Evolutionary conservation across 768 basidiomycete species (phyloP).

Genomic region (Agaricus sinodeliciosus): DNA sequence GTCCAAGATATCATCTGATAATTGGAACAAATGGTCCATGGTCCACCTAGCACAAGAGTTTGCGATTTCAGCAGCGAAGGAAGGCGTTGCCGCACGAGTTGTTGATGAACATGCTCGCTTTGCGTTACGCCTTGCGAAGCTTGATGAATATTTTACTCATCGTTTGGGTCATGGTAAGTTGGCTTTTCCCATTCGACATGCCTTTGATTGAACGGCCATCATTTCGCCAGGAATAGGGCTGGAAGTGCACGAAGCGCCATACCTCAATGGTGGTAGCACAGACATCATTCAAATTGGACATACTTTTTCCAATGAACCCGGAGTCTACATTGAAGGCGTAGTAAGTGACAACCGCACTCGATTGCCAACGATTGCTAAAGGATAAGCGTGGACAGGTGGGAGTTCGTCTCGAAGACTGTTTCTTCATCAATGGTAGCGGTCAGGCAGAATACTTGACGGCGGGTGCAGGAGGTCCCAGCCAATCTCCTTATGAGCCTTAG

Average conservation of each 20-base stretch:
- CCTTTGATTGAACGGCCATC: conserved; percentile 1
- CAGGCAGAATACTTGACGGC: conserved; percentile 52
- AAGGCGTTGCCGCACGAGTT: conserved; percentile 40
- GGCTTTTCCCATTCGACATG: not conserved
- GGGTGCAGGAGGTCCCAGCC: conserved; percentile 54
- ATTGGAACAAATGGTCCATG: conserved; percentile 54
- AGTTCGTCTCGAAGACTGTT: conserved; percentile 80
- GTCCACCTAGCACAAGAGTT: conserved; percentile 59
- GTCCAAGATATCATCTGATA: conserved; percentile 45
- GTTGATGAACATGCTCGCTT: conserved; percentile 64
- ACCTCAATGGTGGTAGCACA: conserved; percentile 64
- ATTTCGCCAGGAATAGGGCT: conserved; percentile 63
- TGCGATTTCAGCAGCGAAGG: conserved; percentile 41
- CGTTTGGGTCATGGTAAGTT: conserved; percentile 67
- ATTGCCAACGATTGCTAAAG: not conserved
- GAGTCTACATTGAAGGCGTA: conserved; percentile 65
- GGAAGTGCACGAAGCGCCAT: conserved; percentile 78
- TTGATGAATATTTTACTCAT: conserved; percentile 68
- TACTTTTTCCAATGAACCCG: conserved; percentile 80
- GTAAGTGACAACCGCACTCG: conserved; percentile 16
- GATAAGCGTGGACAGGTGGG: conserved; percentile 44
- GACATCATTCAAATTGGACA: conserved; percentile 56
- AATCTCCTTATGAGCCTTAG: conserved; percentile 34
- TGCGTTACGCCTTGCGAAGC: conserved; percentile 30
- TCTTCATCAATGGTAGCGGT: conserved; percentile 56